A percentile compares a stretch with the other conserved stretches of the same genome.
Evolutionary conservation across 768 basidiomycete species (phyloP).

Genomic region (Phanerochaete sordida): DNA sequence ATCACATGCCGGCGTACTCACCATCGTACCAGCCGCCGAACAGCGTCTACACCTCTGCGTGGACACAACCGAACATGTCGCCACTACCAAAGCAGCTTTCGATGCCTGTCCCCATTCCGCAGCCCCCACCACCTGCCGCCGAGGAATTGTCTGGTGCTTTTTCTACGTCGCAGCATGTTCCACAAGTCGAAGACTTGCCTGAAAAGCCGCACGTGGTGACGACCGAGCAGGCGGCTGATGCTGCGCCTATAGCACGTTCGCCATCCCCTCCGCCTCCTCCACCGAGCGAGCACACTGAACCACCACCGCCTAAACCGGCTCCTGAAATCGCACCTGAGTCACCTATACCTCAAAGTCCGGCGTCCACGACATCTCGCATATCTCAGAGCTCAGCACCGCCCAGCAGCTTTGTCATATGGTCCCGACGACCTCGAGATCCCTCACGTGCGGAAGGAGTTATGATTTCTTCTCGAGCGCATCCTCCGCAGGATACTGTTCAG

Average conservation of each 20-base stretch:
- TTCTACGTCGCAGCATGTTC: conserved; percentile 1
- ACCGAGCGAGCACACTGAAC: background rate
- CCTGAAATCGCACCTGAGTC: background rate
- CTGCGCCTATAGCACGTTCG: background rate
- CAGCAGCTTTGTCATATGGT: conserved; percentile 53
- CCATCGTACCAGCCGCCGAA: conserved; percentile 26
- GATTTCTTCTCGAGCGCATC: conserved; percentile 60
- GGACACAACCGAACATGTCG: conserved; percentile 49
- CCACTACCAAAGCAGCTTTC: conserved; percentile 64
- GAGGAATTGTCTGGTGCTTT: conserved; percentile 6
- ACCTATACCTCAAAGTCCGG: conserved; percentile 12
- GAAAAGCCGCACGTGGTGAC: background rate
- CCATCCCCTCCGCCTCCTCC: conserved; percentile 4
- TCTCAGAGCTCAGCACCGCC: background rate
- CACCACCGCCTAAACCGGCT: background rate
- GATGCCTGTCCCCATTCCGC: conserved; percentile 26
- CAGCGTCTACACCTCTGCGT: conserved; percentile 37
- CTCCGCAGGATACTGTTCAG: conserved; percentile 55
- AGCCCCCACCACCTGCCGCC: background rate
- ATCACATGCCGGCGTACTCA: conserved; percentile 26
- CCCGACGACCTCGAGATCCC: conserved; percentile 65
- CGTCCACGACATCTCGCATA: conserved; percentile 6
- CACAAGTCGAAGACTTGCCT: conserved; percentile 1
- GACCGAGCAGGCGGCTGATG: background rate
- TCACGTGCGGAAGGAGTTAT: conserved; percentile 65